Evolutionary conservation across 352 stramenopile species (phyloP).

Genomic region (Globisporangium camurandrum): DNA sequence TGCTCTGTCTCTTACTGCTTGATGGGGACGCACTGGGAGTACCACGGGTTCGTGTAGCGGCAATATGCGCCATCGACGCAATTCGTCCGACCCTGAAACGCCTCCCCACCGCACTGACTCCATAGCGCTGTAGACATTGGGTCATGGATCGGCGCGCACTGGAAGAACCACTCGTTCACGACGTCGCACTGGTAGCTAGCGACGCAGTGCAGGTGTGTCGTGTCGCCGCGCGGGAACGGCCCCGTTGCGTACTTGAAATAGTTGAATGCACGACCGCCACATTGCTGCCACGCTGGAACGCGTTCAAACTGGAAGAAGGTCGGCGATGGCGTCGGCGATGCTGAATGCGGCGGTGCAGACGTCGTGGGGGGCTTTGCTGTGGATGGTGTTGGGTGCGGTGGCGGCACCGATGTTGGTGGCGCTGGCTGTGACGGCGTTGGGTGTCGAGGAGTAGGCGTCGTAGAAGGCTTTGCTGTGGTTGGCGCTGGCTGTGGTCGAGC

Average conservation of each 20-base stretch:
- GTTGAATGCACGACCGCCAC: slow-evolving; percentile 21
- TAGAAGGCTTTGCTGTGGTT: too few species aligned
- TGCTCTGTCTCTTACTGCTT: not conserved
- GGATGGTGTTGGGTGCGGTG: not conserved
- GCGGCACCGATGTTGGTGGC: not conserved
- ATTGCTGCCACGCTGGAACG: slow-evolving; percentile 18
- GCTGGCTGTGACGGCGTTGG: too few species aligned
- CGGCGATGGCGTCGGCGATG: not conserved
- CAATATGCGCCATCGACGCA: slow-evolving; percentile 20
- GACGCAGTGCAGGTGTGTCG: slow-evolving; percentile 16
- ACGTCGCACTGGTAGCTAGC: slow-evolving; percentile 23
- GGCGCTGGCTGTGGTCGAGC: too few species aligned
- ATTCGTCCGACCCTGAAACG: slow-evolving; percentile 9
- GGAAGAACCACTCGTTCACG: slow-evolving; percentile 27
- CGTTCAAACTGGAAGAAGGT: slow-evolving; percentile 5
- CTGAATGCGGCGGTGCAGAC: not conserved
- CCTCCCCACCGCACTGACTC: slow-evolving; percentile 18
- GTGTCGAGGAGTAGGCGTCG: too few species aligned
- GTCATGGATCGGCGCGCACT: slow-evolving; percentile 17
- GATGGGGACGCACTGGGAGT: slow-evolving; percentile 34
- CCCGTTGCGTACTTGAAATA: slow-evolving; percentile 18
- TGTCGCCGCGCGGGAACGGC: slow-evolving; percentile 5
- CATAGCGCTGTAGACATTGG: slow-evolving; percentile 15
- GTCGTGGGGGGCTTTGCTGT: not conserved
- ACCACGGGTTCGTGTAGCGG: slow-evolving; percentile 28